Evolutionary conservation across 345 rosid genomes (phyloP).

Genomic region (Draba incana): DNA sequence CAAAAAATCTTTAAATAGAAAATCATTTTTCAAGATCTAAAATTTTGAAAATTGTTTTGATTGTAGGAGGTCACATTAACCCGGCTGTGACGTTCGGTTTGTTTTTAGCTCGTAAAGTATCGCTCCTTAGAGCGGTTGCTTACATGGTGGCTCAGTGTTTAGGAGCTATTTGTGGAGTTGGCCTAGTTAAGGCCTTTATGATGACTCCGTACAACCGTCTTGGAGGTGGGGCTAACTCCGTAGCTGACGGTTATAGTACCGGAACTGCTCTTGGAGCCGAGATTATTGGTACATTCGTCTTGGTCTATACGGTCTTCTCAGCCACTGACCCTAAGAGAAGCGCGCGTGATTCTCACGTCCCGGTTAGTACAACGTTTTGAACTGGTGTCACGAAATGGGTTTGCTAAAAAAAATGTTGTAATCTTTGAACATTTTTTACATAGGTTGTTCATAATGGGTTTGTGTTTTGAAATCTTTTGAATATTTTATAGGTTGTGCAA

Average conservation of each 20-base stretch:
- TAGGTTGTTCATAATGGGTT: neutral
- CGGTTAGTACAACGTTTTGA: conserved; percentile 45
- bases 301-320: conserved; percentile 80
- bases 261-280: conserved; percentile 85
- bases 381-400: neutral
- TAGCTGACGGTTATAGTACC: conserved; percentile 56
- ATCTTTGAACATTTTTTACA: neutral
- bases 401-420: no score
- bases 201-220: conserved; percentile 53
- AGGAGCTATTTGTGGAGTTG: conserved; percentile 86
- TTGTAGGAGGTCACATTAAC: conserved; percentile 56
- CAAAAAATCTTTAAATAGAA: neutral
- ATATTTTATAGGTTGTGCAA: neutral
- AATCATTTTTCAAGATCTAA: neutral
- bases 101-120: conserved; percentile 72
- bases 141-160: conserved; percentile 85
- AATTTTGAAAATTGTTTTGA: neutral
- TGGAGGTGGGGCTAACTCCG: conserved; percentile 73
- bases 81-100: conserved; percentile 45
- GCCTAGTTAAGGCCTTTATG: conserved; percentile 83
- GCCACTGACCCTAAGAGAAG: conserved; percentile 91
- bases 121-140: conserved; percentile 61
- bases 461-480: no score
- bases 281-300: conserved; percentile 76
- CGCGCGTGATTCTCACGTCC: conserved; percentile 88